Evolutionary conservation across 805 yeast genomes (phyloP).

Genomic region (Isabelozyma heimii): DNA sequence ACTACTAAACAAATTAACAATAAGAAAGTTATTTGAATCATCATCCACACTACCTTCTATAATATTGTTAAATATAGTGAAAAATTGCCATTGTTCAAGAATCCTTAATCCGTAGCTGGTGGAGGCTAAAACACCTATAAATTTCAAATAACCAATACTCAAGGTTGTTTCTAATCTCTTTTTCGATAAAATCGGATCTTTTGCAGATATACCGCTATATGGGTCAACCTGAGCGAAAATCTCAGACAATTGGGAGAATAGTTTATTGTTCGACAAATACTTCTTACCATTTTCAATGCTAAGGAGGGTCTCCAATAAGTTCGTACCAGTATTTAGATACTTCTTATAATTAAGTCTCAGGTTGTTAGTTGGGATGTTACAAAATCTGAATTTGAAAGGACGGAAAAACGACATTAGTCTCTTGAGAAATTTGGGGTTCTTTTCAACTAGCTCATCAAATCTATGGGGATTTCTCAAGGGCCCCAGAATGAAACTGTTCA

Average conservation of each 20-base stretch:
- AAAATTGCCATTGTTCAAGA: constrained; percentile 79
- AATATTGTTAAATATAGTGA: constrained; percentile 75
- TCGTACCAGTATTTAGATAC: constrained; percentile 73
- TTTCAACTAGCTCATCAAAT: constrained; percentile 69
- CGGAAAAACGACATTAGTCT: constrained; percentile 81
- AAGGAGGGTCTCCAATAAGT: constrained; percentile 63
- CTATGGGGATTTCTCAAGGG: constrained; percentile 72
- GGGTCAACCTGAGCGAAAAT: constrained; percentile 85
- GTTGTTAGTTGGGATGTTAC: constrained; percentile 23
- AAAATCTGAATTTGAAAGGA: constrained; percentile 84
- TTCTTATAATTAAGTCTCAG: constrained; percentile 33
- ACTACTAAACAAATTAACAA: constrained; percentile 55
- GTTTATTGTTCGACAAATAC: constrained; percentile 67
- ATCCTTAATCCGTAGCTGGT: constrained; percentile 62
- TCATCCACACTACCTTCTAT: constrained; percentile 42
- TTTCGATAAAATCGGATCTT: constrained; percentile 71
- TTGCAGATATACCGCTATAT: constrained; percentile 66
- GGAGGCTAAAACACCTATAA: constrained; percentile 70
- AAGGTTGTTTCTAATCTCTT: constrained; percentile 60
- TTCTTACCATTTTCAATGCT: constrained; percentile 63
- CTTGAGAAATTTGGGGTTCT: constrained; percentile 82
- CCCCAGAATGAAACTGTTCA: constrained; percentile 74
- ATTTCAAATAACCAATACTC: constrained; percentile 72
- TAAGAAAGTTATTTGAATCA: constrained; percentile 46
- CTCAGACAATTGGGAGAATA: constrained; percentile 85